Evolutionary conservation across 2,329 filamentous ascomycete genomes (phyloP).

Genomic region (Coniosporium tulheliwenetii): DNA sequence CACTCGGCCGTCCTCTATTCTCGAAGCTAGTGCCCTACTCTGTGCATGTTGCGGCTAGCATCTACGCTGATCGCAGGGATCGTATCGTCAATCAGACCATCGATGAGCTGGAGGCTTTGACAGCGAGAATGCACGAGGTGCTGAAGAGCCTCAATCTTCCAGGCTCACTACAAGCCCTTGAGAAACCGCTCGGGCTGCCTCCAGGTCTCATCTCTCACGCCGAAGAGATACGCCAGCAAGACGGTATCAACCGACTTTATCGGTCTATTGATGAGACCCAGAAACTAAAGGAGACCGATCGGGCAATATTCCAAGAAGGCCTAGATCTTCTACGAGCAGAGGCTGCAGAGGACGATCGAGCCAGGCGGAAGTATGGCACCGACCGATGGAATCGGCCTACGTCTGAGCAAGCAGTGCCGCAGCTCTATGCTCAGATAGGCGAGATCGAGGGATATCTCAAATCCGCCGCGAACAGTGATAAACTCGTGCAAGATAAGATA

Average conservation of each 20-base stretch:
- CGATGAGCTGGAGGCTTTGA: constrained; percentile 67
- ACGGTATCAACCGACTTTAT: constrained; percentile 63
- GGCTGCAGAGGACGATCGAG: constrained; percentile 64
- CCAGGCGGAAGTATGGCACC: constrained; percentile 68
- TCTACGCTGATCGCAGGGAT: constrained; percentile 85
- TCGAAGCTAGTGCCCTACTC: constrained; percentile 87
- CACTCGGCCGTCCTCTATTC: constrained; percentile 76
- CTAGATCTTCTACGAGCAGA: constrained; percentile 64
- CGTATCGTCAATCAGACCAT: constrained; percentile 80
- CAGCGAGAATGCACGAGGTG: constrained; percentile 61
- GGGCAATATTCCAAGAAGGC: constrained; percentile 68
- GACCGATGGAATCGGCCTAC: constrained; percentile 64
- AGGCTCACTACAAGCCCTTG: constrained; percentile 81
- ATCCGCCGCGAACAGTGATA: constrained; percentile 50
- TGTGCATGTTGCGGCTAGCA: constrained; percentile 85
- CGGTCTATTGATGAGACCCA: constrained; percentile 77
- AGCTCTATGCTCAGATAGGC: constrained; percentile 56
- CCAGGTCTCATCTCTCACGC: constrained; percentile 76
- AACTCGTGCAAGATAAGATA: constrained; percentile 63
- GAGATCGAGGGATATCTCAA: constrained; percentile 84
- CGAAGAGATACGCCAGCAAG: constrained; percentile 83
- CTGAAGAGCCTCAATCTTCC: constrained; percentile 75
- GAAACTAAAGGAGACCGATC: constrained; percentile 70
- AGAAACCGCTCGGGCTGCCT: constrained; percentile 84
- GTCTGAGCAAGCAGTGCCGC: constrained; percentile 52